phyloP scores from a whole-genome alignment of 805 yeast genomes.

The Lipomyces yamanashiensis region DNA sequence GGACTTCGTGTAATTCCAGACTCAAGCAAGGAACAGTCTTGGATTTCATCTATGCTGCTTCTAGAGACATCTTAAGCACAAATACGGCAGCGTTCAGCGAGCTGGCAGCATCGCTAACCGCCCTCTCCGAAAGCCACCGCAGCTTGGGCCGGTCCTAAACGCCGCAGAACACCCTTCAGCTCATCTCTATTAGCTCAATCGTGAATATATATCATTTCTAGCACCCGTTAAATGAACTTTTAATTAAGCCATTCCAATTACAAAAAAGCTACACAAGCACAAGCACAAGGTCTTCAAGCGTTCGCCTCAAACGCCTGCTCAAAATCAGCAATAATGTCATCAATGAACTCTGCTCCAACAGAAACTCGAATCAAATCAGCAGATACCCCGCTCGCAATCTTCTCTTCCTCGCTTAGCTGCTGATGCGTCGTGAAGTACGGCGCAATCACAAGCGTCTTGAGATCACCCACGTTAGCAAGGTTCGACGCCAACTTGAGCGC shows the following conservation, averaged over 20 bases:
- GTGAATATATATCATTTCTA: no score
- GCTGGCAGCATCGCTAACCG: no score
- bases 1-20: no score
- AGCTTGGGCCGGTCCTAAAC: no score
- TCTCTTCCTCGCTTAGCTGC: constrained; percentile 83
- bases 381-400: constrained; percentile 81
- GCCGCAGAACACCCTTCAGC: no score
- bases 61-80: no score
- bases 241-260: neutral
- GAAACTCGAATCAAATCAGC: constrained; percentile 82
- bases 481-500: constrained; percentile 82
- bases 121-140: no score
- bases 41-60: no score
- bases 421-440: constrained; percentile 97
- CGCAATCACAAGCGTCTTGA: constrained; percentile 92
- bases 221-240: neutral
- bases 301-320: constrained; percentile 80
- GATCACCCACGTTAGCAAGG: constrained; percentile 96
- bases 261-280: neutral
- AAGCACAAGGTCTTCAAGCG: neutral
- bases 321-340: constrained; percentile 83
- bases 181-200: no score
- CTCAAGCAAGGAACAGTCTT: no score
- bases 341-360: constrained; percentile 84
- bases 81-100: no score